Base-by-base conservation (phyloP, 2,329 filamentous ascomycete species). In the Neofusicoccum cordaticola region DNA sequence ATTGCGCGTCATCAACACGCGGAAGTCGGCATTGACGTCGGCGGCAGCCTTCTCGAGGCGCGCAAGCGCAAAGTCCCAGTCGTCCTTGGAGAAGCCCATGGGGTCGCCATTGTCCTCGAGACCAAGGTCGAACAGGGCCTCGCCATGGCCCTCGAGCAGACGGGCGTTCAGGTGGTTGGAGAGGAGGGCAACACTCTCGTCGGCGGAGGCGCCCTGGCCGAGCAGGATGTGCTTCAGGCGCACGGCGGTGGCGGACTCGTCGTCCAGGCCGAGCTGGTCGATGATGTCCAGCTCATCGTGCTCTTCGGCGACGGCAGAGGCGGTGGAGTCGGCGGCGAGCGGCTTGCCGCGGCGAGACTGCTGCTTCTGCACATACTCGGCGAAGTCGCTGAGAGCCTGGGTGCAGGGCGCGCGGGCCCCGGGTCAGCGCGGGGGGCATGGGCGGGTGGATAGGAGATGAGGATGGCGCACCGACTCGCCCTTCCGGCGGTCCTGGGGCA, bases 321-420 rank as follows among this genome's bases (percentile, higher is more conserved):
- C 56, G 19, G 35, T 41, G 19, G 62, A 73, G 45, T 76, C 74
- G 31, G 69, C 67, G 65, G 69, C 61, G 57, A 74, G 35, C 75
- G 69, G 63, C 75, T 72, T 15, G 80, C 76, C 45, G 77, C 90
- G 88, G 57, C 89, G 79, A 13, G 88, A 88, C 78, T 98, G 95
- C 76, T 98, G 93, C 76, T 93, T 90, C 78, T 98, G 93, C 69
- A 97, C 95, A 73, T 97, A 98, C 73, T 99, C 95, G 77, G 93
- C 93, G 76, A 99, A 99, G 72, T 98, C 95, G 81, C 91, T 95
- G 64, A 99, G 85, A 12, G 94, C 93, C 86, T 88, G 67, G 64
- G 41, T 41, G 56, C 13, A 15, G 22, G 22, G 15, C 37, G 41
- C 39, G n/a, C 2, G 27, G 17, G 15, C 22, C 17, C 13, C 19